Percentiles rank a stretch among this genome's conserved stretches.
Conservation (phyloP, 1,139 yeast genomes). For the Magnusiomyces sp. region DNA sequence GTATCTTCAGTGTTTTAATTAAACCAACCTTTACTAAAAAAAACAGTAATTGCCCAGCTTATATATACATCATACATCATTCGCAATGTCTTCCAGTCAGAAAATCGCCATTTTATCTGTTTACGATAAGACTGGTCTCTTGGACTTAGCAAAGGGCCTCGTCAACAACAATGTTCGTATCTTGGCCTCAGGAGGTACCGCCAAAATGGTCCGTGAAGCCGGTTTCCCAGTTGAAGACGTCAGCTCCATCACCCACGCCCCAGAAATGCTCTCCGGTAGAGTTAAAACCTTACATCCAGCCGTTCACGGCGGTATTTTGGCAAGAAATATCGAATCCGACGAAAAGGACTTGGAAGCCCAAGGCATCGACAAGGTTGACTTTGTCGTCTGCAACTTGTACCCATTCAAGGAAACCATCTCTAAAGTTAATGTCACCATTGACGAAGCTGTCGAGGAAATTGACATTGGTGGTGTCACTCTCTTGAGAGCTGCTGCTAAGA, state of each 20-base stretch:
- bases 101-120: constrained; percentile 94
- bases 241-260: constrained; percentile 90
- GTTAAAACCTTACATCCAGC: constrained; percentile 98
- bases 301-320: constrained; percentile 95
- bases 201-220: constrained; percentile 87
- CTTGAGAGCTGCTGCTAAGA: constrained; percentile 96
- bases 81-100: constrained; percentile 9
- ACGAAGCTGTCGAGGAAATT: constrained; percentile 96
- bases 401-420: constrained; percentile 97
- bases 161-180: constrained; percentile 81
- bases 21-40: not conserved
- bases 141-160: constrained; percentile 93
- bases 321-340: constrained; percentile 84
- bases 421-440: constrained; percentile 89
- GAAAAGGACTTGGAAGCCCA: constrained; percentile 80
- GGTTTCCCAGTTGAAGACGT: constrained; percentile 98
- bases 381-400: constrained; percentile 92
- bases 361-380: constrained; percentile 91
- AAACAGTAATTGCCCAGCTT: not conserved
- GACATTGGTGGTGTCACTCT: constrained; percentile 98
- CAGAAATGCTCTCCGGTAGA: constrained; percentile 97
- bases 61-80: not conserved
- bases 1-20: not conserved
- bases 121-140: constrained; percentile 91
- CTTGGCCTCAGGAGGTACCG: constrained; percentile 96